Base-by-base conservation (phyloP, 345 rosid genomes). In the Euphorbia peplus region DNA sequence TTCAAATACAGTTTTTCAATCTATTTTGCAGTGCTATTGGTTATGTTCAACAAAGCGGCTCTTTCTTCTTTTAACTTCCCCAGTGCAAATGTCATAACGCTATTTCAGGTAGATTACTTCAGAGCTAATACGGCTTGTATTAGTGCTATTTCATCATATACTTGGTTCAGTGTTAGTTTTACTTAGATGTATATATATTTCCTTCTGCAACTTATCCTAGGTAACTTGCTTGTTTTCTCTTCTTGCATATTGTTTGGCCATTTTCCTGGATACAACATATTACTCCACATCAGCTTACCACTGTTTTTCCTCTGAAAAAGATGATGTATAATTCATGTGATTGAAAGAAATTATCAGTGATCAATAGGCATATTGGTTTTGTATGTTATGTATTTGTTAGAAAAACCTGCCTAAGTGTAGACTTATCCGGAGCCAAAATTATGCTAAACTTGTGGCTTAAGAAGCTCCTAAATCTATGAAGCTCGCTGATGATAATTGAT, bases 21-120 rank as follows among this genome's bases (percentile, higher is more conserved):
- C 10, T 50, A 28, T 53, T 32, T 67, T 73, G 77, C 92, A 95
- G 99, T 92, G 75, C 89, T 95, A 72, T 84, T 95, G 68, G 81
- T 95, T 48, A 71, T 95, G 78, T 92, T 95, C 87, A 95, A 95
- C 72, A 95, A 92, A 87, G 99, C 99, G 30, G 99, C 98, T 68
- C 95, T 95, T 63, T 95, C 99, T 66, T 87, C 99, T 35, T 95
- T 86, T 68, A 82, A 66, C 21, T 95, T 95, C 79, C 98, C 98
- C 0, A 87, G 84, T 67, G 99, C 90, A 14, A 92, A 92, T 81
- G 90, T 88, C 42, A 85, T 95, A 75, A 95, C 99, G 41, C 83
- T 95, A 58, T 83, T 85, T 61, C 99, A 95, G 98, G 99, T 92
- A 70, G 56, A 54, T 41, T 6, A 70, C 64, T 68, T 2, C 10